Evolutionary conservation across 2,329 filamentous ascomycete species (phyloP).

Genomic region (Aspergillus sp.): DNA sequence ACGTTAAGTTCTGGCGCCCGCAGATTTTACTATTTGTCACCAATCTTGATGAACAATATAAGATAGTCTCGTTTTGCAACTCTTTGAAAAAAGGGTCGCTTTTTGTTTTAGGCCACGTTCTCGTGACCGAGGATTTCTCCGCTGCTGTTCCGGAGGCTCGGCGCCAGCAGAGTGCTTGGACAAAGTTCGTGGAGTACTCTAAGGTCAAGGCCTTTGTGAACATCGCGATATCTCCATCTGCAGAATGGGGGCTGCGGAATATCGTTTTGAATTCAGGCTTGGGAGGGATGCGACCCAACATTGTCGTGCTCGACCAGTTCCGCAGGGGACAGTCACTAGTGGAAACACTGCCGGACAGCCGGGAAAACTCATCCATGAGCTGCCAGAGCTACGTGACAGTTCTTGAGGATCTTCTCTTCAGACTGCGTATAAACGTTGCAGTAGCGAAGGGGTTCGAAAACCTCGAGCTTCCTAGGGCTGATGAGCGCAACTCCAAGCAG

Average conservation of each 20-base stretch:
- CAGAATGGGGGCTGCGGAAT: slow-evolving; percentile 80
- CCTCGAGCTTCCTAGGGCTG: slow-evolving; percentile 60
- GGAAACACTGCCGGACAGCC: slow-evolving; percentile 45
- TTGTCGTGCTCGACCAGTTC: slow-evolving; percentile 71
- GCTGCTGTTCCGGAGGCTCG: slow-evolving; percentile 72
- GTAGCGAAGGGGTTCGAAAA: slow-evolving; percentile 72
- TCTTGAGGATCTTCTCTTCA: slow-evolving; percentile 69
- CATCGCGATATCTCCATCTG: slow-evolving; percentile 69
- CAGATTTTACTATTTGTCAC: slow-evolving; percentile 80
- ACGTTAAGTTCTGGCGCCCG: slow-evolving; percentile 89
- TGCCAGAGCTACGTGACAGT: slow-evolving; percentile 71
- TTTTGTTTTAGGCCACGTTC: slow-evolving; percentile 80
- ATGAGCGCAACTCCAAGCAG: slow-evolving; percentile 56
- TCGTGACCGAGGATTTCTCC: slow-evolving; percentile 75
- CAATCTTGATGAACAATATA: slow-evolving; percentile 70
- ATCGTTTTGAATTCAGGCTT: slow-evolving; percentile 72
- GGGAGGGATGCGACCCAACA: slow-evolving; percentile 82
- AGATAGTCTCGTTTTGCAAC: slow-evolving; percentile 84
- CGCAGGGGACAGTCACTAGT: slow-evolving; percentile 52
- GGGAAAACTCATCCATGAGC: slow-evolving; percentile 59
- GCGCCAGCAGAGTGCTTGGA: slow-evolving; percentile 72
- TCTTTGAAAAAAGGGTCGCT: slow-evolving; percentile 79
- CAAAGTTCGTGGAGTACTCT: slow-evolving; percentile 77
- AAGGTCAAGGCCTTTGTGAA: slow-evolving; percentile 86
- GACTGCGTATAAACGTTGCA: slow-evolving; percentile 74